Evolutionary conservation across 2,329 filamentous ascomycete genomes (phyloP).

Genomic region (Colletotrichum acutatum): DNA sequence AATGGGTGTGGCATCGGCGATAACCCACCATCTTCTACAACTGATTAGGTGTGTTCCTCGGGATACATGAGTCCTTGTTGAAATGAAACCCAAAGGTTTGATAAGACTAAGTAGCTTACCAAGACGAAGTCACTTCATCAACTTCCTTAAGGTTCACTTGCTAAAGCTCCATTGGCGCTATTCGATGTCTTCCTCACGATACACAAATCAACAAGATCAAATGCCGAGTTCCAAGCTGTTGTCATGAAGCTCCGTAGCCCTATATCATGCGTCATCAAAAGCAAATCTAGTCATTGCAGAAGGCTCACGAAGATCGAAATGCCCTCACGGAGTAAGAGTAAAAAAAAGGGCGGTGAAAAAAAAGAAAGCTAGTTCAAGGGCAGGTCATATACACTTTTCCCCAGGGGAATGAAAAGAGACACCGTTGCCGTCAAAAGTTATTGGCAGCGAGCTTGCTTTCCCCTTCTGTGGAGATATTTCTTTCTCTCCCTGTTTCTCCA

Average conservation of each 20-base stretch:
- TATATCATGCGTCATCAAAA: slow-evolving; percentile 14
- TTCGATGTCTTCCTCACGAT: neutral
- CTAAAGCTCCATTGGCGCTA: neutral
- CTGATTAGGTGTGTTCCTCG: neutral
- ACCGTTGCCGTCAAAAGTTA: neutral
- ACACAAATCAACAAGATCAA: neutral
- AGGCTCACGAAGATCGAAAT: slow-evolving; percentile 22
- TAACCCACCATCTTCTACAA: neutral
- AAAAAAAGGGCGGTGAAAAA: slow-evolving; percentile 39
- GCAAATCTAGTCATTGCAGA: slow-evolving; percentile 31
- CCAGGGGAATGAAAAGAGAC: neutral
- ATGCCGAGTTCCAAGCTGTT: neutral
- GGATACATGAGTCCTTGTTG: neutral
- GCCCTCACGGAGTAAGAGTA: slow-evolving; percentile 36
- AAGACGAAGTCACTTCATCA: neutral
- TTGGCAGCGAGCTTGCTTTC: slow-evolving; percentile 27
- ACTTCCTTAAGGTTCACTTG: neutral
- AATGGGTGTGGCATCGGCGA: neutral
- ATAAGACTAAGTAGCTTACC: neutral
- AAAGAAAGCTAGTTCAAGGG: slow-evolving; percentile 40
- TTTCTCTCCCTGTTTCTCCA: slow-evolving; percentile 17
- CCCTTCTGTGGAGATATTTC: neutral
- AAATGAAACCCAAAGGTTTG: neutral
- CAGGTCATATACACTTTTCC: slow-evolving; percentile 45
- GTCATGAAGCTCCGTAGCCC: neutral